These are phyloP conservation scores for Millerago galiae DNA, from an alignment of 805 yeast species.

Conservation along the genomic window DNA sequence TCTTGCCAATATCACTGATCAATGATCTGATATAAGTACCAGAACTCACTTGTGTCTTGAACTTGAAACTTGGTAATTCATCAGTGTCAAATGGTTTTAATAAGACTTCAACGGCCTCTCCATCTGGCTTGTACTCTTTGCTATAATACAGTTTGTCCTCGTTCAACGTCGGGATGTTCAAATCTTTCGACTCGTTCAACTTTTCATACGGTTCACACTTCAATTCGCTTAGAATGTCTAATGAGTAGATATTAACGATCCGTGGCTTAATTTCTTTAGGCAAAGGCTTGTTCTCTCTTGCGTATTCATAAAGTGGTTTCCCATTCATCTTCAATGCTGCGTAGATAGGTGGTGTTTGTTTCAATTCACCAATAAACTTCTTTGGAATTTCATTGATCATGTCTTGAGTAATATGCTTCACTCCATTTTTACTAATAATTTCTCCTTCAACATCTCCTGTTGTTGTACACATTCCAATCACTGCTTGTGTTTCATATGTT, in stretches of 20 bases:
- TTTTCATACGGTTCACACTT: slow-evolving; percentile 46
- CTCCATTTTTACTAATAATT: slow-evolving; percentile 50
- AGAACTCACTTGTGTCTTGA: slow-evolving; percentile 77
- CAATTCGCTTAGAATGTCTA: slow-evolving; percentile 46
- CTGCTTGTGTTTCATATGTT: slow-evolving; percentile 75
- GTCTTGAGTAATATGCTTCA: slow-evolving; percentile 50
- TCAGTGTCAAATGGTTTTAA: slow-evolving; percentile 33
- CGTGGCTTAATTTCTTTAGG: slow-evolving; percentile 81
- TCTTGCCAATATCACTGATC: slow-evolving; percentile 81
- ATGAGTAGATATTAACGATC: slow-evolving; percentile 51
- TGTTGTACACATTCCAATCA: slow-evolving; percentile 86
- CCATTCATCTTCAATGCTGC: slow-evolving; percentile 95
- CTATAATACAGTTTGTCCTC: slow-evolving; percentile 60
- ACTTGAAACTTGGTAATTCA: slow-evolving; percentile 59
- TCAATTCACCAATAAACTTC: slow-evolving; percentile 72
- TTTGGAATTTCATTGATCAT: slow-evolving; percentile 42
- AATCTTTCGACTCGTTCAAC: not conserved
- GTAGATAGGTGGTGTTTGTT: slow-evolving; percentile 91
- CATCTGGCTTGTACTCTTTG: slow-evolving; percentile 41
- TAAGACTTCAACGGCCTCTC: slow-evolving; percentile 30
- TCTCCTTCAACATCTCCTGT: slow-evolving; percentile 94
- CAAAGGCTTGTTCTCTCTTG: slow-evolving; percentile 77
- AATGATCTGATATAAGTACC: slow-evolving; percentile 93
- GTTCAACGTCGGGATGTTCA: slow-evolving; percentile 31
- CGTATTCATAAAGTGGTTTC: slow-evolving; percentile 88